Evolutionary conservation across 2,329 filamentous ascomycete genomes (phyloP).

Genomic region (Truncatella angustata): DNA sequence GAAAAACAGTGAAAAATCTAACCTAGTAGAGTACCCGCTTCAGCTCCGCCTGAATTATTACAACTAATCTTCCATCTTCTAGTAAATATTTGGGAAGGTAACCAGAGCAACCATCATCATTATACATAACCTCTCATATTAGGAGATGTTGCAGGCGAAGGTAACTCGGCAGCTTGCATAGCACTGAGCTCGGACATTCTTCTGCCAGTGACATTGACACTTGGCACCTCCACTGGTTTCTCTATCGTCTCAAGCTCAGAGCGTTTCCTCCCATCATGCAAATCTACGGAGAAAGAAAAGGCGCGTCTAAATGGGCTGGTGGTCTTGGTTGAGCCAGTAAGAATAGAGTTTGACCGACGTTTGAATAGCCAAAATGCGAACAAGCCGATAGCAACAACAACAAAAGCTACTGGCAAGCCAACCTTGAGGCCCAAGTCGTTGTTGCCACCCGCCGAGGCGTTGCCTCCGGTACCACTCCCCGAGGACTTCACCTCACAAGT

Average conservation of each 20-base stretch:
- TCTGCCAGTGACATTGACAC: too few relatives aligned
- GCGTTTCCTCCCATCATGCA: neutral
- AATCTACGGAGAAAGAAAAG: neutral
- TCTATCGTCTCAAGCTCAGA: constrained; percentile 7
- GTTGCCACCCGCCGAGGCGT: neutral
- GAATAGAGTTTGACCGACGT: neutral
- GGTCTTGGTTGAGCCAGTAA: neutral
- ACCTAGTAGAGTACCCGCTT: too few relatives aligned
- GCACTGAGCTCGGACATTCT: too few relatives aligned
- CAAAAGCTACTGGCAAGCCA: constrained; percentile 5
- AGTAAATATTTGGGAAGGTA: too few relatives aligned
- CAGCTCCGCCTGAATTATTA: too few relatives aligned
- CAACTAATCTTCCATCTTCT: too few relatives aligned
- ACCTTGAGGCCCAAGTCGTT: constrained; percentile 4
- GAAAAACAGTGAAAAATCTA: too few relatives aligned
- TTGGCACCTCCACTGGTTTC: neutral
- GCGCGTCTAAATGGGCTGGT: neutral
- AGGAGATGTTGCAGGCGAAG: too few relatives aligned
- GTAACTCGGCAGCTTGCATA: too few relatives aligned
- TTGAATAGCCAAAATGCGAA: constrained; percentile 5
- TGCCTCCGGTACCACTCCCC: neutral
- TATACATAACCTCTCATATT: too few relatives aligned
- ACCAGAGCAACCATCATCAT: too few relatives aligned
- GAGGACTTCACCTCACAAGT: neutral
- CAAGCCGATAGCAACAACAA: neutral